Conservation (phyloP, 768 basidiomycete species). For the Trichaptum fuscoviolaceum region DNA sequence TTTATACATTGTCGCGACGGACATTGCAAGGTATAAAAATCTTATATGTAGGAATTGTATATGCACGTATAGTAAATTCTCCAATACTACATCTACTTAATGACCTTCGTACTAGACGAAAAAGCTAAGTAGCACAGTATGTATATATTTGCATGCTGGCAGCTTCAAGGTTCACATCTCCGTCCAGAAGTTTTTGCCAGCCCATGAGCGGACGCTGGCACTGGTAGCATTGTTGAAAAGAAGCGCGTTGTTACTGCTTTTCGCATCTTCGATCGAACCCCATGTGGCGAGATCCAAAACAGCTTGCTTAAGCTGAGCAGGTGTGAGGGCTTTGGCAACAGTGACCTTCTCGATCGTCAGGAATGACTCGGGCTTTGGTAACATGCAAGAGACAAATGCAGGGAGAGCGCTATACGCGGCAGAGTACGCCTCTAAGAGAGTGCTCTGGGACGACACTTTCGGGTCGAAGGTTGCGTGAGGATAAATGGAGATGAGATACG, state of each 20-base stretch:
- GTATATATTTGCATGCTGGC: too few species aligned
- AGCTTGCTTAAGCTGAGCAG: conserved; percentile 72
- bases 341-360: conserved; percentile 29
- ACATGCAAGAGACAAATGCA: conserved; percentile 48
- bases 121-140: too few species aligned
- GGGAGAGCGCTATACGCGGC: conserved; percentile 53
- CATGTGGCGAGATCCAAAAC: conserved; percentile 55
- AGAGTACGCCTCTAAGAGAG: conserved; percentile 46
- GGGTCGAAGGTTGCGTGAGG: conserved; percentile 63
- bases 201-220: not conserved
- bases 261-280: conserved; percentile 43
- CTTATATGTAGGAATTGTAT: too few species aligned
- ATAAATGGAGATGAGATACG: conserved; percentile 89
- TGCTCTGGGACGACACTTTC: conserved; percentile 31
- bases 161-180: too few species aligned
- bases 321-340: conserved; percentile 39
- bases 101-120: too few species aligned
- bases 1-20: too few species aligned
- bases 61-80: too few species aligned
- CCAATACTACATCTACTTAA: too few species aligned
- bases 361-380: conserved; percentile 45
- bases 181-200: too few species aligned
- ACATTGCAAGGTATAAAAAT: too few species aligned
- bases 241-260: conserved; percentile 60
- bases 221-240: conserved; percentile 76